Evolutionary conservation across 805 yeast genomes (phyloP).

Genomic region (Candida odintsovae): DNA sequence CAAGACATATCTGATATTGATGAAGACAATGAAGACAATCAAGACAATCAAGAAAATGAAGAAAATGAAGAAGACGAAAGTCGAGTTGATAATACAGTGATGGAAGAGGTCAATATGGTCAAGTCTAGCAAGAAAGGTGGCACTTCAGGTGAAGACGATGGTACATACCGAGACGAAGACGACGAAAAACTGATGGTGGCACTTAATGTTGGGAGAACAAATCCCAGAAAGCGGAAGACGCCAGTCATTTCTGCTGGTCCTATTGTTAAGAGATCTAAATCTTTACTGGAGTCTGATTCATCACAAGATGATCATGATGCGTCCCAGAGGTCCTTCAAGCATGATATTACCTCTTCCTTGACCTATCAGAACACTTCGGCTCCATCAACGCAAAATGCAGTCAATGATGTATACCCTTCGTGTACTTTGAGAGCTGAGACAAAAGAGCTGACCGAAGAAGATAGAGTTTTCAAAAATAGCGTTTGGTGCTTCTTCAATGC

Average conservation of each 20-base stretch:
- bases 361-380: background rate
- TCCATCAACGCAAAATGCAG: background rate
- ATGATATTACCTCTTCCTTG: background rate
- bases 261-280: background rate
- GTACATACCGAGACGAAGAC: background rate
- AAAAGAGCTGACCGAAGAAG: constrained; percentile 19
- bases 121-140: background rate
- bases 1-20: constrained; percentile 26
- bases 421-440: constrained; percentile 6
- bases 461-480: constrained; percentile 28
- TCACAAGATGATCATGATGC: background rate
- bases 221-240: background rate
- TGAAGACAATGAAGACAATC: constrained; percentile 13
- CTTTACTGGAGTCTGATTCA: background rate
- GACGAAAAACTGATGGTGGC: background rate
- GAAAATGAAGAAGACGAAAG: constrained; percentile 13
- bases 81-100: constrained; percentile 10
- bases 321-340: background rate
- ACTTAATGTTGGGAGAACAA: background rate
- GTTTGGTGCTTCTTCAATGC: constrained; percentile 52
- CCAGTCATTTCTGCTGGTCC: background rate
- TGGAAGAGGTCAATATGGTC: constrained; percentile 3
- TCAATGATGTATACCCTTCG: background rate
- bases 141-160: background rate
- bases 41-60: constrained; percentile 24